Conservation (phyloP, 2,329 filamentous ascomycete genomes). For the Aureobasidium sp. region DNA sequence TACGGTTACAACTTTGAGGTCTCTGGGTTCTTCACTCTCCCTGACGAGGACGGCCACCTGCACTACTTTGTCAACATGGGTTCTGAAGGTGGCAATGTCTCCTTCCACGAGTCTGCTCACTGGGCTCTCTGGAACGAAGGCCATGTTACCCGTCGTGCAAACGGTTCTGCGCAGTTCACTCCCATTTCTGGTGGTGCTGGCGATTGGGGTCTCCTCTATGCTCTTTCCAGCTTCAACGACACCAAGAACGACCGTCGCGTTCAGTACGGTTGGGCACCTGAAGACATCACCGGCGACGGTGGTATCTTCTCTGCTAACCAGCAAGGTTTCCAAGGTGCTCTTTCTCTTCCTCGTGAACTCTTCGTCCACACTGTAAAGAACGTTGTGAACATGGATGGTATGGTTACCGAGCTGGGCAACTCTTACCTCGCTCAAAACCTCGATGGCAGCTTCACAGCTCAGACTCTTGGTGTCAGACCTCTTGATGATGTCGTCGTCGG, state of each 20-base stretch:
- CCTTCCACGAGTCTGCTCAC: slow-evolving; percentile 33
- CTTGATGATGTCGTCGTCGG: slow-evolving; percentile 39
- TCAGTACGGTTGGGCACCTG: slow-evolving; percentile 42
- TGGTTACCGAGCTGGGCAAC: slow-evolving; percentile 30
- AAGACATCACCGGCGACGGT: slow-evolving; percentile 34
- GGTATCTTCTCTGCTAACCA: slow-evolving; percentile 35
- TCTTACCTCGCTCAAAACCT: slow-evolving; percentile 28
- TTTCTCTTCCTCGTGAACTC: slow-evolving; percentile 40
- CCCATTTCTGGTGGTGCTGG: slow-evolving; percentile 38
- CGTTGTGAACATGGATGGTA: slow-evolving; percentile 31
- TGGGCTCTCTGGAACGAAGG: slow-evolving; percentile 44
- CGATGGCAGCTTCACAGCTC: slow-evolving; percentile 33
- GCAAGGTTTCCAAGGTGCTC: slow-evolving; percentile 39
- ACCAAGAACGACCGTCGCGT: slow-evolving; percentile 43
- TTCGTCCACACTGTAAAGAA: slow-evolving; percentile 39
- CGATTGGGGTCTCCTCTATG: slow-evolving; percentile 41
- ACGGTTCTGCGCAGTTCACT: slow-evolving; percentile 39
- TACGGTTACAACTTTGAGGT: slow-evolving; percentile 45
- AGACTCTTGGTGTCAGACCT: slow-evolving; percentile 39
- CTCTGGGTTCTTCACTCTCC: slow-evolving; percentile 41
- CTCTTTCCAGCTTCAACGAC: slow-evolving; percentile 42
- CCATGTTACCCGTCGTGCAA: slow-evolving; percentile 34
- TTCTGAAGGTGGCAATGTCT: slow-evolving; percentile 39
- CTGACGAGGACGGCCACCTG: slow-evolving; percentile 36
- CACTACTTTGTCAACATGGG: slow-evolving; percentile 41